Conservation (phyloP, 2,329 filamentous ascomycete species). For the Penicillium sclerotigenum region DNA sequence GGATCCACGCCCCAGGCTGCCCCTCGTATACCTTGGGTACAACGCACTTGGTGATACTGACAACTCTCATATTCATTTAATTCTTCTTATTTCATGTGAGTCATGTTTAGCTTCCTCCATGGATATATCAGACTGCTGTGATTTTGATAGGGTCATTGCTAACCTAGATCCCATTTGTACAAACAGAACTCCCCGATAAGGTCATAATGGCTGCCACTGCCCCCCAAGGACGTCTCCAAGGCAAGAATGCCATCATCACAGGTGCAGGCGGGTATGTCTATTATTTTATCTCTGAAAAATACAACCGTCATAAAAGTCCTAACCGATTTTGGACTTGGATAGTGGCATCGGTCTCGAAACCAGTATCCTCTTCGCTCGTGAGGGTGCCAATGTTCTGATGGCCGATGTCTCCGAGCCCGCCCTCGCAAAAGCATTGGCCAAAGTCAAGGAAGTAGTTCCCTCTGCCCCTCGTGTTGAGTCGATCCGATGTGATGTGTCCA, state of each 20-base stretch:
- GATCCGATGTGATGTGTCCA: conserved; percentile 67
- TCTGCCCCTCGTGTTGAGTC: conserved; percentile 24
- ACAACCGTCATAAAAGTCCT: not conserved
- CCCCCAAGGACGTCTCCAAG: conserved; percentile 45
- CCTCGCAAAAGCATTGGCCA: conserved; percentile 71
- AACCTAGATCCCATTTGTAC: not conserved
- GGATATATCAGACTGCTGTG: not conserved
- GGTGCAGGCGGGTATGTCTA: conserved; percentile 71
- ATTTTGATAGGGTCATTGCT: not conserved
- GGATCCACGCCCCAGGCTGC: conserved; percentile 7
- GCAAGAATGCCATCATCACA: conserved; percentile 73
- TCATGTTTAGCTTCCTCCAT: not conserved
- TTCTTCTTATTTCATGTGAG: conserved; percentile 2
- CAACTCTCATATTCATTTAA: conserved; percentile 1
- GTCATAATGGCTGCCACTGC: conserved; percentile 13
- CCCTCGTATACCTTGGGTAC: conserved; percentile 16
- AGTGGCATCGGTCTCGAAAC: conserved; percentile 92
- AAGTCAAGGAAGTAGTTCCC: conserved; percentile 70
- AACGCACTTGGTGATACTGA: not conserved
- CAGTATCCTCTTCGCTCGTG: conserved; percentile 79
- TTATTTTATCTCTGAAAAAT: conserved; percentile 12
- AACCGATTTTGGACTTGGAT: not conserved
- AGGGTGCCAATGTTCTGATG: conserved; percentile 83
- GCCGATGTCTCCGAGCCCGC: conserved; percentile 77
- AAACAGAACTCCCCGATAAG: conserved; percentile 5